Percentiles rank a stretch among this genome's conserved stretches.
These are phyloP conservation scores for Halteria grandinella DNA, from an alignment of 73 alveolate species.

Conservation along the genomic window DNA sequence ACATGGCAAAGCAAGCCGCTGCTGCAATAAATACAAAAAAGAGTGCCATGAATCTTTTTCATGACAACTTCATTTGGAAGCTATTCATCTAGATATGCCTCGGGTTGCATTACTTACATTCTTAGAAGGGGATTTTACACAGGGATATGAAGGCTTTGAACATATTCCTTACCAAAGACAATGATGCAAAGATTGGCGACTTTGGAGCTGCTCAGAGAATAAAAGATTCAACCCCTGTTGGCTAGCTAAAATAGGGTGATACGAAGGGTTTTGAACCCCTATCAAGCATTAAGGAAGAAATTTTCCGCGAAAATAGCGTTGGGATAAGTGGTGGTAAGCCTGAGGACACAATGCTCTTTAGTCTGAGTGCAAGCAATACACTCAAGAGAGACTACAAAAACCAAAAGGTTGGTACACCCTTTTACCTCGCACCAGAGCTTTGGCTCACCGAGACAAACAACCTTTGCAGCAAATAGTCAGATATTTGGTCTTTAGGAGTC, in stretches of 20 bases:
- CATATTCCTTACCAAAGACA: slow-evolving; percentile 84
- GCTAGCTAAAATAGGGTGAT: not conserved
- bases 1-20: slow-evolving; percentile 20
- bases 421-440: slow-evolving; percentile 86
- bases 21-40: no score
- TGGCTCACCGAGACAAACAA: slow-evolving; percentile 59
- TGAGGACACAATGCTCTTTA: no score
- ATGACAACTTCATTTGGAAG: slow-evolving; percentile 49
- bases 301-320: no score
- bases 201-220: slow-evolving; percentile 78
- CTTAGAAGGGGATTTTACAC: slow-evolving; percentile 89
- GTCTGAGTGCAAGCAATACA: no score
- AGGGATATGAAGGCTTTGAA: slow-evolving; percentile 94
- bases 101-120: slow-evolving; percentile 68
- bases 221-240: not conserved
- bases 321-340: no score
- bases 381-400: not conserved
- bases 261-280: not conserved
- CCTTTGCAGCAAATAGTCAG: slow-evolving; percentile 67
- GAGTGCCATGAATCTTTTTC: not conserved
- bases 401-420: slow-evolving; percentile 82
- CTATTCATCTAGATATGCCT: slow-evolving; percentile 33
- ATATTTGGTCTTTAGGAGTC: slow-evolving; percentile 84
- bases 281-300: no score
- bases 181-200: slow-evolving; percentile 94